These are phyloP conservation scores for Camptophora hylomeconis DNA, from an alignment of 2,329 filamentous ascomycete species.

Conservation along the genomic window DNA sequence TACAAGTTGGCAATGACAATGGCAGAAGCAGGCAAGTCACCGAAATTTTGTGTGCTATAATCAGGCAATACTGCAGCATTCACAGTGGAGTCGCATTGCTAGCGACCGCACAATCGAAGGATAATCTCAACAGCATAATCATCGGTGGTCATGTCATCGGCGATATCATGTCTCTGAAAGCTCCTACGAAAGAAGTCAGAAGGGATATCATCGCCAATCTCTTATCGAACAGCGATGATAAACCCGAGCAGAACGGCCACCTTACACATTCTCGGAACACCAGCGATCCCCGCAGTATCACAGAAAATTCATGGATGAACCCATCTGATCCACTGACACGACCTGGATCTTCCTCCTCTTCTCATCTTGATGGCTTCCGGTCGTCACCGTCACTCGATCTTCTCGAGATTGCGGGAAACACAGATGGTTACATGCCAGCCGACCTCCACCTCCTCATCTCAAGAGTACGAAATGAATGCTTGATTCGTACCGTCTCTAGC, in stretches of 20 bases:
- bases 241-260: conserved; percentile 31
- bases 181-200: conserved; percentile 82
- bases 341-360: conserved; percentile 28
- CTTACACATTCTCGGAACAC: conserved; percentile 24
- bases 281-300: conserved; percentile 21
- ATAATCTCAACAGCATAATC: conserved; percentile 78
- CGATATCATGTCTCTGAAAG: conserved; percentile 79
- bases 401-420: conserved; percentile 81
- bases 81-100: conserved; percentile 74
- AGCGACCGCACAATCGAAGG: conserved; percentile 85
- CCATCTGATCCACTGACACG: conserved; percentile 44
- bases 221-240: conserved; percentile 34
- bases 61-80: conserved; percentile 68
- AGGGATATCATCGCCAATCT: conserved; percentile 73
- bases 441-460: conserved; percentile 78
- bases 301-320: conserved; percentile 63
- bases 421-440: conserved; percentile 95
- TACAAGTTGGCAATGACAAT: conserved; percentile 89
- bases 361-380: conserved; percentile 48
- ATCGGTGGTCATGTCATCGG: conserved; percentile 84
- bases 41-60: conserved; percentile 71
- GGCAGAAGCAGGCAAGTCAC: conserved; percentile 84
- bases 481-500: conserved; percentile 63
- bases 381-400: conserved; percentile 73
- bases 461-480: conserved; percentile 77